A percentile compares a stretch with the other conserved stretches of the same genome.
Evolutionary conservation across 305 asterid genomes (phyloP).

Genomic region (Fraxinus dipetala): DNA sequence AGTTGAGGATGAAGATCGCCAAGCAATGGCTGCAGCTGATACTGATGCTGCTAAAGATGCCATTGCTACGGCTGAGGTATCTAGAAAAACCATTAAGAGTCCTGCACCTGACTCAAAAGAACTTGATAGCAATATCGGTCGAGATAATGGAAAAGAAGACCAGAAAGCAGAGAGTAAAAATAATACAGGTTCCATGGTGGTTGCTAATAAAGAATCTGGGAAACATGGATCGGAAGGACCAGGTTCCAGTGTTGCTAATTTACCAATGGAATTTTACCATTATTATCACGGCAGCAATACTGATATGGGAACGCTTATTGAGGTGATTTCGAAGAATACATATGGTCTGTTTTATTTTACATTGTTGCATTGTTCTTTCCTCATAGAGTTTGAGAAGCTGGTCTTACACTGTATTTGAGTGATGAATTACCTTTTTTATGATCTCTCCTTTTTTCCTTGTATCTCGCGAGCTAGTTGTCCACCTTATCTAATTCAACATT

Average conservation of each 20-base stretch:
- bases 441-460: background rate
- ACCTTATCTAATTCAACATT: background rate
- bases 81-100: conserved; percentile 40
- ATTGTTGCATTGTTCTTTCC: background rate
- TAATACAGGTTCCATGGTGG: conserved; percentile 25
- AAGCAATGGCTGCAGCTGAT: conserved; percentile 67
- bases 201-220: conserved; percentile 35
- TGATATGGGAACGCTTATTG: background rate
- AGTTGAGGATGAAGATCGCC: conserved; percentile 93
- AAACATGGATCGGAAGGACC: conserved; percentile 32
- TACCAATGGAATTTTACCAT: background rate
- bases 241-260: conserved; percentile 32
- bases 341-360: background rate
- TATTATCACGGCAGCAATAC: background rate
- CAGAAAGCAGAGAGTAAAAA: conserved; percentile 27
- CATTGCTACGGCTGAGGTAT: conserved; percentile 51
- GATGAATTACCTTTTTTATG: background rate
- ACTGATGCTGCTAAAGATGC: conserved; percentile 79
- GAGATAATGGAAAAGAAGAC: conserved; percentile 30
- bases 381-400: background rate
- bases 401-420: background rate
- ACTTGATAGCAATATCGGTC: conserved; percentile 17
- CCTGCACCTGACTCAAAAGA: conserved; percentile 37
- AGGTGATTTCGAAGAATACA: background rate
- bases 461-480: background rate